Base-by-base conservation (phyloP, 257 asterid genomes). In the Gentiana straminea region DNA sequence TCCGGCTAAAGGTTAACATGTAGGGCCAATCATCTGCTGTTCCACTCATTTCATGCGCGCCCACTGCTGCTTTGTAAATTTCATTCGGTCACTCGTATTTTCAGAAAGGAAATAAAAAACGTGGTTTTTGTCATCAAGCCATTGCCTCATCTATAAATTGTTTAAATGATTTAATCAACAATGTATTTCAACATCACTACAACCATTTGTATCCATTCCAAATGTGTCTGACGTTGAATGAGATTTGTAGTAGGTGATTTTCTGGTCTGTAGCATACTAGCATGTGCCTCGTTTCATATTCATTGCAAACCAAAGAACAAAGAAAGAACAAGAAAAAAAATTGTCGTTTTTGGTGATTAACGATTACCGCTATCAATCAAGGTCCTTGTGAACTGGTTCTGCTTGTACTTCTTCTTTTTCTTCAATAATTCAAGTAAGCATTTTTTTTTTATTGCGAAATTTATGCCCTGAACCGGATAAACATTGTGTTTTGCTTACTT, bases 241-340 rank as follows among this genome's bases (percentile, higher is more conserved):
- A 24, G 24, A 24, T 24, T 24, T 24, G 24, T 24, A 0, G 24
- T 24, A 24, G 24, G 24, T 24, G 24, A 24, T 12, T 51, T 70
- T 59, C 62, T 58, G 67, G 66, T 37, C 61, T 49, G 12, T 46
- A 39, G 12, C n/a, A n/a, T n/a, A n/a, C n/a, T n/a, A n/a, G n/a
- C 13, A 48, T 7, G 9, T 51, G 35, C 41, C 32, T 46, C 33
- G 39, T 13, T 58, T 65, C 49, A 33, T 41, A 47, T 6, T 52
- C 53, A 59, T 67, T 71, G 68, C 59, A 52, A 57, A 36, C 86
- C 81, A 57, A 78, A 52, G 15, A 71, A 46, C 13, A 13, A 2
- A 37, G 13, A 46, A 4, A 13, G 11, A 1, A 36, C 11, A 10
- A 41, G 46, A 5, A 41, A 39, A 39, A 39, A 39, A 39, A 39